Conservation (phyloP, 108 stramenopile species). For the Skeletonema potamos region DNA sequence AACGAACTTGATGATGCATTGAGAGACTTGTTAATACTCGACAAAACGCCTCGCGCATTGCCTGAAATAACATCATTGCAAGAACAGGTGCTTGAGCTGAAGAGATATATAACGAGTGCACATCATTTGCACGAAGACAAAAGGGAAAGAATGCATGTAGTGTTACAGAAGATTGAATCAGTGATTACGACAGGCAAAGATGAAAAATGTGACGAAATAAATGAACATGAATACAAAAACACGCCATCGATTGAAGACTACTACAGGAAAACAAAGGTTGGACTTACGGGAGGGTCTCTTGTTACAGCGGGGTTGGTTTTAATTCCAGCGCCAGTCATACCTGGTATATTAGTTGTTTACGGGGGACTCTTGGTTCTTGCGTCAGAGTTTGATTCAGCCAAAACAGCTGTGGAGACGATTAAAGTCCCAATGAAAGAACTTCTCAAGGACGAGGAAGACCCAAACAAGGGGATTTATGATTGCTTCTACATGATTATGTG, state of each 20-base stretch:
- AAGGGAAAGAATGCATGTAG: neutral
- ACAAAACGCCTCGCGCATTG: neutral
- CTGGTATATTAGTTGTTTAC: constrained; percentile 26
- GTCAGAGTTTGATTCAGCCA: constrained; percentile 33
- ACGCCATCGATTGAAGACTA: neutral
- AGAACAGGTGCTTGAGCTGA: neutral
- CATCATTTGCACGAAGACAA: neutral
- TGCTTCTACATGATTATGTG: neutral
- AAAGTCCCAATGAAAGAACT: constrained; percentile 10
- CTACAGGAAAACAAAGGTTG: constrained; percentile 21
- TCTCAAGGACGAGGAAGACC: constrained; percentile 25
- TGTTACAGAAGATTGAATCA: neutral
- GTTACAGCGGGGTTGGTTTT: constrained; percentile 20
- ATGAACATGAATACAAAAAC: neutral
- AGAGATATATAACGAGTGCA: neutral
- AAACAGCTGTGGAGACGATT: constrained; percentile 17
- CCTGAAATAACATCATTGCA: neutral
- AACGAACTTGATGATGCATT: neutral
- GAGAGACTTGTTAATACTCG: neutral
- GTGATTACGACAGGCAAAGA: neutral
- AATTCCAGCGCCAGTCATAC: constrained; percentile 26
- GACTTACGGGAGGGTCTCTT: constrained; percentile 29
- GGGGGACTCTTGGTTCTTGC: constrained; percentile 34
- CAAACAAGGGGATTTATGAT: neutral
- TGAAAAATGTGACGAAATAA: neutral